Percentiles rank a stretch among this genome's conserved stretches.
Conservation (phyloP, 2,329 filamentous ascomycete species). For the Cladophialophora yegresii region DNA sequence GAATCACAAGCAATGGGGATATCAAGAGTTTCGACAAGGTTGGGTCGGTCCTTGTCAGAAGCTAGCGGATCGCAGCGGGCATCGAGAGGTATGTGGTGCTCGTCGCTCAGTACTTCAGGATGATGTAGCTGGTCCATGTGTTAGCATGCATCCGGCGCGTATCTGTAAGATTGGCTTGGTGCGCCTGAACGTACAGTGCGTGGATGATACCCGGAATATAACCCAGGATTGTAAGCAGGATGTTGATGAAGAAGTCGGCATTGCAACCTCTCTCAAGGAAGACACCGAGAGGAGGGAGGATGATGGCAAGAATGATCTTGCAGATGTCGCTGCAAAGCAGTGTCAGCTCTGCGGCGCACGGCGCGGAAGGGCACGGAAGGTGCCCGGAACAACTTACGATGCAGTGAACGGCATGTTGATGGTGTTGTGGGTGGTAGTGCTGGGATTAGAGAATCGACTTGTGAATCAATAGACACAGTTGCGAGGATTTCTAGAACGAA, state of each 20-base stretch:
- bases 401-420: slow-evolving; percentile 55
- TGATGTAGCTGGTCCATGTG: slow-evolving; percentile 66
- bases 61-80: slow-evolving; percentile 33
- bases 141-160: slow-evolving; percentile 20
- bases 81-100: slow-evolving; percentile 30
- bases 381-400: slow-evolving; percentile 46
- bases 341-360: slow-evolving; percentile 25
- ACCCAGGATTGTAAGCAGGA: slow-evolving; percentile 77
- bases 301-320: slow-evolving; percentile 84
- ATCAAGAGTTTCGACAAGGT: slow-evolving; percentile 31
- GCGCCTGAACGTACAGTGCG: slow-evolving; percentile 66
- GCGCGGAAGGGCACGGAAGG: slow-evolving; percentile 26
- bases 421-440: not conserved
- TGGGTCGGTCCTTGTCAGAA: slow-evolving; percentile 33
- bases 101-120: slow-evolving; percentile 74
- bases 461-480: not conserved
- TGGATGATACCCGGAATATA: slow-evolving; percentile 86
- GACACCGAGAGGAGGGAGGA: slow-evolving; percentile 87
- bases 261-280: slow-evolving; percentile 92
- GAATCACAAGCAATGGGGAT: slow-evolving; percentile 34
- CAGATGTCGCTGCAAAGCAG: slow-evolving; percentile 63
- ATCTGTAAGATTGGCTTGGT: slow-evolving; percentile 2
- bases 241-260: slow-evolving; percentile 87
- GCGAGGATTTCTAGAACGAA: slow-evolving; percentile 6
- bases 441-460: not conserved